Evolutionary conservation across 371 early-diverging fungal genomes (phyloP), one percentile per base, ranked within the genome.

Genomic region (Mucor irregularis): DNA sequence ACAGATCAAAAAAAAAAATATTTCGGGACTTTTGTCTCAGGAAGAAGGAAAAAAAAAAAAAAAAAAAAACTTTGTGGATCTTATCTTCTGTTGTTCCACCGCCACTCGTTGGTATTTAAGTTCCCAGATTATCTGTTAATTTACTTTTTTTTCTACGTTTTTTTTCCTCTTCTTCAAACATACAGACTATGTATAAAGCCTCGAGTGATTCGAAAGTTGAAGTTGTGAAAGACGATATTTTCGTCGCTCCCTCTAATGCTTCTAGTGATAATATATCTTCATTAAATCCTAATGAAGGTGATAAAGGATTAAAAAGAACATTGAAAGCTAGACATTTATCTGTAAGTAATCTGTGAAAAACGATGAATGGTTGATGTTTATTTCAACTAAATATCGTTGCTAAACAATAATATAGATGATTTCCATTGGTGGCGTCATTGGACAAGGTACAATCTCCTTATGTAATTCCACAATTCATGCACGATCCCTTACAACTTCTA

Each of bases 341-440:
- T 30, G 60, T 52, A 59, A 46, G 10, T 34, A 35, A 24, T 24
- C 8, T 25, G 11, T 17, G 5, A 11, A n/a, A n/a, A n/a, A n/a
- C n/a, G n/a, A n/a, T n/a, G n/a, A n/a, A n/a, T n/a, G n/a, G n/a
- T n/a, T n/a, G n/a, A n/a, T n/a, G n/a, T n/a, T n/a, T n/a, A n/a
- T n/a, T n/a, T n/a, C n/a, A n/a, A n/a, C n/a, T n/a, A n/a, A n/a
- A n/a, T n/a, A n/a, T n/a, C n/a, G n/a, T n/a, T n/a, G n/a, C n/a
- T n/a, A n/a, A n/a, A n/a, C n/a, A n/a, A n/a, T n/a, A n/a, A n/a
- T n/a, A 19, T 48, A 61, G 61, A 61, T 65, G 66, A 61, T 65
- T 11, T 61, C 58, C 3, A 53, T 65, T 11, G 62, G 64, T 21
- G 64, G 64, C 25, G 64, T 64, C 16, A 53, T 64, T 34, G 64